Evolutionary conservation across 2,329 filamentous ascomycete genomes (phyloP).

Genomic region (Rhinocladiella mackenziei): DNA sequence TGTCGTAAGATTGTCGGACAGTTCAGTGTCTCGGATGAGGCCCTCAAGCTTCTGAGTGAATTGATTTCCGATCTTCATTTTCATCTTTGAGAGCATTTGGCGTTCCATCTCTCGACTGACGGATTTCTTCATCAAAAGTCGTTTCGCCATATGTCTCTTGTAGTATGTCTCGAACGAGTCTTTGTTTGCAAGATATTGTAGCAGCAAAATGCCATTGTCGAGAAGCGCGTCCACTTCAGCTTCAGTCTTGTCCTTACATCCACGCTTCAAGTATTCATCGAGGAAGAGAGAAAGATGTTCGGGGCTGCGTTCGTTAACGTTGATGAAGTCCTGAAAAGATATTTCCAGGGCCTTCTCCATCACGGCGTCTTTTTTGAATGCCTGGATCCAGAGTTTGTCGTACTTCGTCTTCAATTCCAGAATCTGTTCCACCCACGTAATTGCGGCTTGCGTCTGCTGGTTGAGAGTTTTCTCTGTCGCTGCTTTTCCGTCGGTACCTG

Average conservation of each 20-base stretch:
- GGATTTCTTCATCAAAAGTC: constrained; percentile 81
- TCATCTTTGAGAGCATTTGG: constrained; percentile 95
- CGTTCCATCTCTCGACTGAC: constrained; percentile 90
- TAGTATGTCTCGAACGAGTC: constrained; percentile 97
- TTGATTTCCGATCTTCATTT: constrained; percentile 88
- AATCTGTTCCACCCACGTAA: constrained; percentile 94
- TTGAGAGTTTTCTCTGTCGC: constrained; percentile 58
- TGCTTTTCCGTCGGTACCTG: constrained; percentile 45
- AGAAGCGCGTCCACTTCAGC: constrained; percentile 76
- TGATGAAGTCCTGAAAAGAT: constrained; percentile 92
- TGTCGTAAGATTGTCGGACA: constrained; percentile 76
- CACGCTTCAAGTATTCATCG: constrained; percentile 91
- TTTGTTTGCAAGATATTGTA: constrained; percentile 85
- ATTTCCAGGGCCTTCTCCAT: constrained; percentile 78
- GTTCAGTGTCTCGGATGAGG: constrained; percentile 95
- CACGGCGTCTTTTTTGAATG: constrained; percentile 70
- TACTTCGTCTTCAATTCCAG: constrained; percentile 83
- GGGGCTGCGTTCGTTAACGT: constrained; percentile 75
- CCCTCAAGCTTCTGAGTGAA: constrained; percentile 91
- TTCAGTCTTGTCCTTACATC: constrained; percentile 89
- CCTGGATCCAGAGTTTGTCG: constrained; percentile 68
- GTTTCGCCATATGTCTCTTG: constrained; percentile 89
- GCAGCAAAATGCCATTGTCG: constrained; percentile 81
- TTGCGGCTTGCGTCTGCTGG: constrained; percentile 78
- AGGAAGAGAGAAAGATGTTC: constrained; percentile 96